A percentile compares a stretch with the other conserved stretches of the same genome.
Evolutionary conservation across 2,329 filamentous ascomycete genomes (phyloP).

Genomic region (Annulohypoxylon truncatum): DNA sequence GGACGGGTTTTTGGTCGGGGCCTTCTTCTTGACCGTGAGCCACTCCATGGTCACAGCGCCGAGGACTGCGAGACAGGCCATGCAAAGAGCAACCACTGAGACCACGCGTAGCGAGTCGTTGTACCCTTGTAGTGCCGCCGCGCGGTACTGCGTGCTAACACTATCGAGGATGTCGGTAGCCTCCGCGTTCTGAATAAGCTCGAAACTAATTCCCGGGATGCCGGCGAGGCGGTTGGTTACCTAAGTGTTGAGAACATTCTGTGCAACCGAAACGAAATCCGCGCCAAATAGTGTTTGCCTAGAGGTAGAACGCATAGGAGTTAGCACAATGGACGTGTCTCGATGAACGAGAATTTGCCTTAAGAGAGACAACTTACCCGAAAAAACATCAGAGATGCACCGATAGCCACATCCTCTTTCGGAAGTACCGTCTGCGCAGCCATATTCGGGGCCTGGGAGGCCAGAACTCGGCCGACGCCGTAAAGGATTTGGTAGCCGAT

Average conservation of each 20-base stretch:
- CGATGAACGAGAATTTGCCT: neutral
- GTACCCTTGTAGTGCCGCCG: slow-evolving; percentile 56
- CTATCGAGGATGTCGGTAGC: slow-evolving; percentile 39
- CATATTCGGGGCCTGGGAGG: slow-evolving; percentile 50
- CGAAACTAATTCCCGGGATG: slow-evolving; percentile 46
- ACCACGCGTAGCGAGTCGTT: slow-evolving; percentile 68
- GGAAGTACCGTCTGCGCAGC: slow-evolving; percentile 59
- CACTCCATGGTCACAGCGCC: slow-evolving; percentile 70
- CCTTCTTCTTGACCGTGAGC: slow-evolving; percentile 54
- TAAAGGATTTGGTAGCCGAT: slow-evolving; percentile 48
- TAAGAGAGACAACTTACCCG: slow-evolving; percentile 30
- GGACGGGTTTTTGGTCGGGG: neutral
- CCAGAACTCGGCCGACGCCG: slow-evolving; percentile 45
- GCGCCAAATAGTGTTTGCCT: slow-evolving; percentile 58
- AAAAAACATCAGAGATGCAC: slow-evolving; percentile 59
- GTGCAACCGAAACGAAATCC: slow-evolving; percentile 58
- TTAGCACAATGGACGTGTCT: neutral
- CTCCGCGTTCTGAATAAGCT: slow-evolving; percentile 46
- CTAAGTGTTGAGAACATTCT: slow-evolving; percentile 57
- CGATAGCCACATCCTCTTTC: slow-evolving; percentile 56
- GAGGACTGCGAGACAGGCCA: slow-evolving; percentile 65
- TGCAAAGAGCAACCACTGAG: slow-evolving; percentile 69
- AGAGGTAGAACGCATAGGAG: neutral
- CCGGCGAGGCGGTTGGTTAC: slow-evolving; percentile 45
- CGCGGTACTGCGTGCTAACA: slow-evolving; percentile 48